Evolutionary conservation across 352 stramenopile genomes (phyloP).

Genomic region (Saprolegnia parasitica): DNA sequence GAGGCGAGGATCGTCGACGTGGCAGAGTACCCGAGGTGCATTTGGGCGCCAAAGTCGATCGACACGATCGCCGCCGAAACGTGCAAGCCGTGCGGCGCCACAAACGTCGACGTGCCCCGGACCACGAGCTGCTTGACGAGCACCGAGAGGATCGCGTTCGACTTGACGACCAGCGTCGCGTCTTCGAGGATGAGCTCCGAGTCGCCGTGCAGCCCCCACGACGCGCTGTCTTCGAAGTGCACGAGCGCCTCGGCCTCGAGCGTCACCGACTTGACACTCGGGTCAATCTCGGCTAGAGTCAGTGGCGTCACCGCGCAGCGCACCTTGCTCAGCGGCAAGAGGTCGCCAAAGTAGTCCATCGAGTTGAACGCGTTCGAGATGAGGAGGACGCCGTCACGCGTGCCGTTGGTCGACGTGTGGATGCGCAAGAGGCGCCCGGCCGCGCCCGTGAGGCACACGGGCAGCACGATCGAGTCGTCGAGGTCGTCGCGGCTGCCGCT

Average conservation of each 20-base stretch:
- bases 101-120: neutral
- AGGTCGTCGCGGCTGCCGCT: neutral
- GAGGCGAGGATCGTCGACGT: neutral
- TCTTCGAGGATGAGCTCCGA: slow-evolving; percentile 21
- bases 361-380: slow-evolving; percentile 19
- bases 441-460: slow-evolving; percentile 15
- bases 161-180: slow-evolving; percentile 8
- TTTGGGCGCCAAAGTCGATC: slow-evolving; percentile 17
- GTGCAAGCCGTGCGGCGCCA: neutral
- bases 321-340: neutral
- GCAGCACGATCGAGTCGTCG: neutral
- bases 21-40: neutral
- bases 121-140: slow-evolving; percentile 22
- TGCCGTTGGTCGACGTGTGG: slow-evolving; percentile 12
- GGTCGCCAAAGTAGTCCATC: neutral
- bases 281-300: neutral
- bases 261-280: slow-evolving; percentile 9
- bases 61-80: slow-evolving; percentile 17
- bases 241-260: slow-evolving; percentile 20
- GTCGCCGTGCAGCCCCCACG: slow-evolving; percentile 19
- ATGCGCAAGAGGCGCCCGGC: slow-evolving; percentile 18
- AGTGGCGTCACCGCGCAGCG: neutral
- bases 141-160: neutral
- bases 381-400: slow-evolving; percentile 1
- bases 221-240: slow-evolving; percentile 8